Conservation (phyloP, 2,329 filamentous ascomycete species). For the Botryotinia globosa region DNA sequence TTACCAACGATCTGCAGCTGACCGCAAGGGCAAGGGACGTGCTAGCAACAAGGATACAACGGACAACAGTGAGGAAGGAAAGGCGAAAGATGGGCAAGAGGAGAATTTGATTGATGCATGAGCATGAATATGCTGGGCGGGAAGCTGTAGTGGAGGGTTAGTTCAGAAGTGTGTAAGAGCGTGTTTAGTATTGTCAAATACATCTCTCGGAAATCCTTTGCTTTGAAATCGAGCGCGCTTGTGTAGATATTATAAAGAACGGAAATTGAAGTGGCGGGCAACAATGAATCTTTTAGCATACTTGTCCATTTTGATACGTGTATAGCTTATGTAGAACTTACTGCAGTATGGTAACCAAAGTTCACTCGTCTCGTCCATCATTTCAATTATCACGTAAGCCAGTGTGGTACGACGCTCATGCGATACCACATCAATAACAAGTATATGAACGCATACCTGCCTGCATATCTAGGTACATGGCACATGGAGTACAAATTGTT, state of each 20-base stretch:
- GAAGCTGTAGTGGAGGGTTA: not conserved
- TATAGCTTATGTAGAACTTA: no score
- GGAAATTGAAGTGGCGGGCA: not conserved
- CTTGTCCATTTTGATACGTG: not conserved
- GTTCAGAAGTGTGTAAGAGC: constrained; percentile 13
- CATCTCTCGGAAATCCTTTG: constrained; percentile 14
- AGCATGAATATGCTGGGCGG: constrained; percentile 22
- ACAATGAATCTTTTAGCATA: constrained; percentile 4
- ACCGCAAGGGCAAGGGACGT: constrained; percentile 62
- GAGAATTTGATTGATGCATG: constrained; percentile 62
- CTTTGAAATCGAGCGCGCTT: constrained; percentile 15
- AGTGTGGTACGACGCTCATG: not conserved
- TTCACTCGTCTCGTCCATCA: not conserved
- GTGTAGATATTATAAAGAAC: constrained; percentile 19
- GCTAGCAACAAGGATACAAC: constrained; percentile 44
- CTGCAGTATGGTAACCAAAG: not conserved
- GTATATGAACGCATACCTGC: not conserved
- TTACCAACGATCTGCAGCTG: constrained; percentile 67
- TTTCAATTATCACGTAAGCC: not conserved
- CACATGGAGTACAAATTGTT: not conserved
- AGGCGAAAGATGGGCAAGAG: constrained; percentile 45
- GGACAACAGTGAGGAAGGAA: constrained; percentile 40
- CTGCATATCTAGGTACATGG: not conserved
- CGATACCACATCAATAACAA: not conserved
- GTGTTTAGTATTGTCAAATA: constrained; percentile 25